Base-by-base conservation (phyloP, 306 rosid genomes). In the Castanea sativa region DNA sequence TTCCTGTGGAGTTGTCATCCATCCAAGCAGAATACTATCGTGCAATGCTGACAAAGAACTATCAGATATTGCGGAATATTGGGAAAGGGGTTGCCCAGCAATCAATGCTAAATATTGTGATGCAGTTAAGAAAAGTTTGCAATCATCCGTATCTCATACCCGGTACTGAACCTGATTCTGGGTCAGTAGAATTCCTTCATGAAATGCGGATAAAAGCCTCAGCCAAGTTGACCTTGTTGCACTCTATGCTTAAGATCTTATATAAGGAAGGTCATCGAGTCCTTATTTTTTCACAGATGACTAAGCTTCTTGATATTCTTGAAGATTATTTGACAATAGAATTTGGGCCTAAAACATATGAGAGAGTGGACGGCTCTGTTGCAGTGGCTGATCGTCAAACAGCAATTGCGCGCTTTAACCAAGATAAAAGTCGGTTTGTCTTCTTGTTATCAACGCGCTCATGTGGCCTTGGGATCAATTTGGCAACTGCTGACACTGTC, bases 151-250 rank as follows among this genome's bases (percentile, higher is more conserved):
- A 96, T 86, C 99, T 96, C 71, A 96, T 96, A 83, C 98, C 96
- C 8, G 99, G 99, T 83, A 96, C 99, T 13, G 99, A 96, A 74
- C 98, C 99, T 58, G 99, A 96, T 75, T 90, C 91, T 82, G 99
- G 99, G 21, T 91, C 99, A 49, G 85, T 80, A 38, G 96, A 93
- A 84, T 96, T 96, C 75, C 99, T 96, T 82, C 99, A 96, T 78
- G 99, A 93, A 85, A 96, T 96, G 99, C 79, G 99, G 86, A 96
- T 96, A 87, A 96, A 96, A 88, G 99, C 99, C 82, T 96, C 99
- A 10, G 99, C 98, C 73, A 96, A 96, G 92, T 72, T 96, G 88
- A 91, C 98, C 30, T 87, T 96, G 83, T 82, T 96, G 87, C 99
- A 96, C 85, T 89, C 98, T 29, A 96, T 96, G 99, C 99, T 96